Conservation (phyloP, 805 yeast genomes). For the Yarrowia bubula region DNA sequence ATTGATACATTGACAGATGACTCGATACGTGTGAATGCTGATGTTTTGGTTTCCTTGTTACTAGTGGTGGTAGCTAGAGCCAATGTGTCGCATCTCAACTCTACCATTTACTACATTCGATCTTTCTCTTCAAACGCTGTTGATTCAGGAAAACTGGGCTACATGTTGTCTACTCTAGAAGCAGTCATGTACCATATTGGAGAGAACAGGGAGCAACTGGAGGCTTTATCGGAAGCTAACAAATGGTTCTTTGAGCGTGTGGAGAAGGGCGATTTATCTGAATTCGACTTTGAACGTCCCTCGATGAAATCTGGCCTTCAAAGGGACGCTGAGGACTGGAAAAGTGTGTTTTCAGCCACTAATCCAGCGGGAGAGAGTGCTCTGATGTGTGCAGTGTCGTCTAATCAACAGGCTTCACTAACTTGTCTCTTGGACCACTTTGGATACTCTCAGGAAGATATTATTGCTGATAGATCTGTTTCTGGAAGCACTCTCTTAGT, state of each 20-base stretch:
- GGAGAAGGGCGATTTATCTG: slow-evolving; percentile 37
- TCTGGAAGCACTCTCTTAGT: slow-evolving; percentile 57
- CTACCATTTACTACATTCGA: slow-evolving; percentile 65
- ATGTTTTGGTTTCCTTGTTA: slow-evolving; percentile 68
- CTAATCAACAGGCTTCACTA: slow-evolving; percentile 49
- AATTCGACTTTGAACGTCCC: slow-evolving; percentile 6
- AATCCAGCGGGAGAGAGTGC: slow-evolving; percentile 68
- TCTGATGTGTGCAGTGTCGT: slow-evolving; percentile 58
- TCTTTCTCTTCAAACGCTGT: slow-evolving; percentile 52
- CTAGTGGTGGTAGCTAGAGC: slow-evolving; percentile 69
- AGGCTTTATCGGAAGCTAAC: slow-evolving; percentile 49
- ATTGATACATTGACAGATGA: background rate
- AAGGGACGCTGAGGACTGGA: slow-evolving; percentile 27
- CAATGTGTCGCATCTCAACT: slow-evolving; percentile 54
- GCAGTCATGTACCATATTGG: slow-evolving; percentile 71
- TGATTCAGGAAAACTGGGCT: slow-evolving; percentile 64
- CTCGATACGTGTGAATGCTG: slow-evolving; percentile 61
- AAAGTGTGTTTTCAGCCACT: slow-evolving; percentile 42
- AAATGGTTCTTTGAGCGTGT: slow-evolving; percentile 54
- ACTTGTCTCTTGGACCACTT: slow-evolving; percentile 46
- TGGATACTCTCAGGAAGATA: slow-evolving; percentile 62
- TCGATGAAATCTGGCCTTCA: slow-evolving; percentile 4
- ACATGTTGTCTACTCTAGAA: slow-evolving; percentile 78
- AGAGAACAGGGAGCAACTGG: slow-evolving; percentile 44
- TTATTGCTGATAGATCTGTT: slow-evolving; percentile 60